Base-by-base conservation (phyloP, 129 eudicot species). In the Deinandra increscens region DNA sequence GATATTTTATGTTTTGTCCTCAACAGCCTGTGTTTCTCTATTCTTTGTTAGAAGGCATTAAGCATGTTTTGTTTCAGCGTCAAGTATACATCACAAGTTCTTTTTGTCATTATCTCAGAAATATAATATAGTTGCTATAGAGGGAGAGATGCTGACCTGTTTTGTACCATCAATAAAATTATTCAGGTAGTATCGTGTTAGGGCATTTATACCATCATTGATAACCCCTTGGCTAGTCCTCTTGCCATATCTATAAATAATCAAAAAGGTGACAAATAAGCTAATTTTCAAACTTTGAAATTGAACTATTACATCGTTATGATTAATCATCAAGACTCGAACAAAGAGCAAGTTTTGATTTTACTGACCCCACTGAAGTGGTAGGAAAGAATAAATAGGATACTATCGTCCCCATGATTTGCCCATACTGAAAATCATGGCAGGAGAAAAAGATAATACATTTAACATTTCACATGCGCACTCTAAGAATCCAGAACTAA, bases 391-490 rank as follows among this genome's bases (percentile, higher is more conserved):
- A 55, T 49, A 29, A 43, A 15, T 44, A 69, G n/a, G n/a, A 55
- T 66, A 93, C n/a, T 63, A 49, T 93, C 98, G 78, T 93, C 98
- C 54, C 98, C 98, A 53, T 93, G 98, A 81, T 85, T 87, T 70
- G 97, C 98, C 98, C 98, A 93, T 74, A 93, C 98, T 93, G 71
- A 70, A 68, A 5, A 70, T 69, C 9, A 39, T 8, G 55, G 46
- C 56, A 72, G 3, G 8, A 13, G 6, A 71, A 62, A 48, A 33
- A 37, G 39, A 51, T 56, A 46, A 43, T 23, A 17, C 20, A 5
- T 54, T 41, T 37, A 8, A 77, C 9, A 69, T 17, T 42, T 75
- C 38, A 55, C 17, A 66, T 15, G 4, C n/a, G n/a, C 59, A 69
- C 56, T 69, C 33, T 49, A 69, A 14, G 26, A 41, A 69, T 42